Evolutionary conservation across 208 protist species (phyloP).

Genomic region (Leishmania turanica): DNA sequence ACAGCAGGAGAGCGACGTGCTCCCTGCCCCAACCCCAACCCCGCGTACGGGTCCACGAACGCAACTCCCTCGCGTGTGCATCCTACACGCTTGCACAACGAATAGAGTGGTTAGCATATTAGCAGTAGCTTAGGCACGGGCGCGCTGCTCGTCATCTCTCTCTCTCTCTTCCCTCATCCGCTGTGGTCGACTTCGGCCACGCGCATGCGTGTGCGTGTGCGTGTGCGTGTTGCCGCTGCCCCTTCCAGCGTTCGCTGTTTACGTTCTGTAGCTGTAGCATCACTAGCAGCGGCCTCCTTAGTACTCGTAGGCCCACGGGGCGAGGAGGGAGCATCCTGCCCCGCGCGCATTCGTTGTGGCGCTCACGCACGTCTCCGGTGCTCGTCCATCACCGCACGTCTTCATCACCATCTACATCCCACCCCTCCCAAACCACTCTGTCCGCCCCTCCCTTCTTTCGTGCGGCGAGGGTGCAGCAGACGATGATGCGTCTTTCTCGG

Average conservation of each 20-base stretch:
- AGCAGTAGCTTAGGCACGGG: not conserved
- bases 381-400: not conserved
- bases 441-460: not conserved
- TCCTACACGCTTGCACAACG: not conserved
- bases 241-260: too few relatives aligned
- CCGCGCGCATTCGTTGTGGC: not conserved
- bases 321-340: not conserved
- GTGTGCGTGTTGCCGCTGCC: not conserved
- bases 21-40: not conserved
- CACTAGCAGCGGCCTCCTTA: not conserved
- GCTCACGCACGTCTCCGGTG: not conserved
- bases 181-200: not conserved
- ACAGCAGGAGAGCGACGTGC: not conserved
- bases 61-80: not conserved
- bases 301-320: not conserved
- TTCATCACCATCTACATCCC: not conserved
- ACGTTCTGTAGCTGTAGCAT: not conserved
- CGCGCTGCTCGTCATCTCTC: not conserved
- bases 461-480: not conserved
- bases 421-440: not conserved
- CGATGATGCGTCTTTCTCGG: constrained; percentile 25
- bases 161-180: not conserved
- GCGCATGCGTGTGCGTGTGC: not conserved
- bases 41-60: not conserved
- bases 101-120: not conserved